phyloP scores from a whole-genome alignment of 2,329 filamentous ascomycete species.

The Lasiodiplodia theobromae region DNA sequence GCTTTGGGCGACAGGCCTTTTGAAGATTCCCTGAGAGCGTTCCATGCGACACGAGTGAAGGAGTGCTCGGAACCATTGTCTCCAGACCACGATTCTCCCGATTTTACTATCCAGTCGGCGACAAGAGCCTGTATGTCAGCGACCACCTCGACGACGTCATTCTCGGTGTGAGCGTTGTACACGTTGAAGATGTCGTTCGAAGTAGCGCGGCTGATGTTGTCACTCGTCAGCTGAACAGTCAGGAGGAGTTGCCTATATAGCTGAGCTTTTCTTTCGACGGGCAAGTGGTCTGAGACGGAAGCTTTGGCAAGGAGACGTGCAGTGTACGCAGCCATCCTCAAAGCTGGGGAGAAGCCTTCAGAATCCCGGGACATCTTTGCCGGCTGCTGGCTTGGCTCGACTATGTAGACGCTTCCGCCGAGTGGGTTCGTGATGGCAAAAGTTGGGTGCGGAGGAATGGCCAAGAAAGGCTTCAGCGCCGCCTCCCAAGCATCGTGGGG shows the following conservation, averaged over 20 bases:
- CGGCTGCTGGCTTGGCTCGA: constrained; percentile 44
- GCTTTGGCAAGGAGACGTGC: constrained; percentile 62
- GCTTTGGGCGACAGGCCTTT: constrained; percentile 37
- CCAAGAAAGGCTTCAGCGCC: constrained; percentile 65
- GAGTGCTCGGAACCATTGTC: not conserved
- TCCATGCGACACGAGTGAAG: constrained; percentile 39
- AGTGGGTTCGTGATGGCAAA: constrained; percentile 77
- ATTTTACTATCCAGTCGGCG: constrained; percentile 49
- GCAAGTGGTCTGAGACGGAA: constrained; percentile 43
- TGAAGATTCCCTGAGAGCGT: constrained; percentile 34
- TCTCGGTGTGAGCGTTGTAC: constrained; percentile 57
- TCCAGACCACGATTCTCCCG: constrained; percentile 23
- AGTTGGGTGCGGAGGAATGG: constrained; percentile 63
- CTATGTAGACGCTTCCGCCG: constrained; percentile 73
- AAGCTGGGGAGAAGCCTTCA: constrained; percentile 73
- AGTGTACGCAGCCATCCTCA: constrained; percentile 78
- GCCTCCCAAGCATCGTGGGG: constrained; percentile 69
- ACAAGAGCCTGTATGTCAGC: constrained; percentile 58
- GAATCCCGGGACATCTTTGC: constrained; percentile 64
- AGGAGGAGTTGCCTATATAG: constrained; percentile 61
- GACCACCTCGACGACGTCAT: constrained; percentile 61
- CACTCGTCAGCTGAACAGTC: constrained; percentile 64
- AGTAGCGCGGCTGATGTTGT: constrained; percentile 64
- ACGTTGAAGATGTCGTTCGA: constrained; percentile 62
- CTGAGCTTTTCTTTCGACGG: constrained; percentile 45